Percentiles rank a stretch among this genome's conserved stretches.
Evolutionary conservation across 345 rosid genomes (phyloP).

Genomic region (Citrus reticulata): DNA sequence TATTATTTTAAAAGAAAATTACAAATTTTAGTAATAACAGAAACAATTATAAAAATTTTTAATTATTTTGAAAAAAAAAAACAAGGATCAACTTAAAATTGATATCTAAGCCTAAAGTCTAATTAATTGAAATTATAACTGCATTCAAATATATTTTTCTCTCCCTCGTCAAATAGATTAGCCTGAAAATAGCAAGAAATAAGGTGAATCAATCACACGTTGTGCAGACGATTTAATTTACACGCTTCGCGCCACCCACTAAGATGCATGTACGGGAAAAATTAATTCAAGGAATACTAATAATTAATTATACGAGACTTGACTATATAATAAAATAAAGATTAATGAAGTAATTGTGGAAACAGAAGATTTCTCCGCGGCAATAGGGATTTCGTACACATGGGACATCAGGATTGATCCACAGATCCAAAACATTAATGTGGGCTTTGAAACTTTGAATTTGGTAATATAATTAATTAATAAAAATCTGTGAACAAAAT

Average conservation of each 20-base stretch:
- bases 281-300: not conserved
- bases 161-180: not conserved
- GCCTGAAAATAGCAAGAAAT: not conserved
- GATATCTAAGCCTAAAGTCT: no score
- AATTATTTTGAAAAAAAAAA: no score
- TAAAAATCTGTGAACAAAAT: not conserved
- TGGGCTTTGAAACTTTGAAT: no score
- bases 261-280: slow-evolving; percentile 5
- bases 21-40: no score
- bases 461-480: not conserved
- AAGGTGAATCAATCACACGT: not conserved
- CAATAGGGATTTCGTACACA: slow-evolving; percentile 27
- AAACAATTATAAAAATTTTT: no score
- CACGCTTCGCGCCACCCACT: not conserved
- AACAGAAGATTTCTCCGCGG: slow-evolving; percentile 18
- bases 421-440: not conserved
- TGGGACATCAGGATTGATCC: not conserved
- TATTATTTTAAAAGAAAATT: no score
- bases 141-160: no score
- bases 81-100: no score
- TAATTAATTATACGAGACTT: not conserved
- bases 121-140: no score
- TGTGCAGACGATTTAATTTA: not conserved
- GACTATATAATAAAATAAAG: not conserved
- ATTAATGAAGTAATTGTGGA: not conserved